Conservation (phyloP, 495 filamentous ascomycete species). For the Penicillium steckii region DNA sequence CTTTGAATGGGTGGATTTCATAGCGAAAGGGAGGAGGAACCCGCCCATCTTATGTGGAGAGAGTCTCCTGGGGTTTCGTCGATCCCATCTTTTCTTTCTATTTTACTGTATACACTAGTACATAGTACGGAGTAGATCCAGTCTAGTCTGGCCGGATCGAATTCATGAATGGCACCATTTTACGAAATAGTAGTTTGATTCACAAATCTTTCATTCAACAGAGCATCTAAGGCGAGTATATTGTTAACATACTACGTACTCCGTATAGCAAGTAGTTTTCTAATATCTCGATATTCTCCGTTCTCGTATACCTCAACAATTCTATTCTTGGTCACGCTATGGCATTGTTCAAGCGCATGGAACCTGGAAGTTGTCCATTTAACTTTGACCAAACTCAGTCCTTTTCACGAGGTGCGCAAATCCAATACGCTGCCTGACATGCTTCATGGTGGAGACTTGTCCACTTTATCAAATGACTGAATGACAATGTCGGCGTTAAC, state of each 20-base stretch:
- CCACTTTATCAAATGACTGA: no score
- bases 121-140: no score
- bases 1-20: neutral
- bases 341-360: neutral
- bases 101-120: no score
- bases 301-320: neutral
- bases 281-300: no score
- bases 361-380: neutral
- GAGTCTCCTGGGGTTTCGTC: neutral
- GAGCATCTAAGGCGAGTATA: no score
- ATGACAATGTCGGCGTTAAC: no score
- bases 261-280: no score
- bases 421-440: neutral
- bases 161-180: no score
- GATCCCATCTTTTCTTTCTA: neutral
- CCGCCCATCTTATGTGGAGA: neutral
- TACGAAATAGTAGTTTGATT: no score
- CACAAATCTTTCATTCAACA: no score
- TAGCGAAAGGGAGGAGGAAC: neutral
- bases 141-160: no score
- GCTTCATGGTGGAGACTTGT: no score
- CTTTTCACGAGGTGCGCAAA: neutral
- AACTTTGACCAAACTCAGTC: neutral
- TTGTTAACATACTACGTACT: neutral
- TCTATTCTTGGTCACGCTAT: neutral